Evolutionary conservation across 805 yeast species (phyloP).

Genomic region (Komagataella phaffii): DNA sequence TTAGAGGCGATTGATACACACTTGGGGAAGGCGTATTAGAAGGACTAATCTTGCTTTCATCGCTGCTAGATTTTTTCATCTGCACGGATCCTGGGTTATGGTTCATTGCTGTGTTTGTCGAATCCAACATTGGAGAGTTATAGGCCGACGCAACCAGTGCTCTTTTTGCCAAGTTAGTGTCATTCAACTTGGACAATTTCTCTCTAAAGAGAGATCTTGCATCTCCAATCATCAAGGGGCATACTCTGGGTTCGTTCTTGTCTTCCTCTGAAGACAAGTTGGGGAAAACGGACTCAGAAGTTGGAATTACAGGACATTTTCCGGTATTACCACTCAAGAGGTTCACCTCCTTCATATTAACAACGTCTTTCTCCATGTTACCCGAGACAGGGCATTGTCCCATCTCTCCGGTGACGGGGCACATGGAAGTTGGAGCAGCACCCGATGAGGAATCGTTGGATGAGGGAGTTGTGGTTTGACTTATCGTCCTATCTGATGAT

Average conservation of each 20-base stretch:
- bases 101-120: constrained; percentile 12
- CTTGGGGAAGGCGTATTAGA: not conserved
- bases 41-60: not conserved
- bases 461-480: constrained; percentile 2
- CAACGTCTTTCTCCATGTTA: not conserved
- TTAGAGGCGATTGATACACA: not conserved
- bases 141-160: constrained; percentile 11
- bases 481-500: not conserved
- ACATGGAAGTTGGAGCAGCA: not conserved
- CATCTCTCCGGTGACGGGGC: constrained; percentile 11
- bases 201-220: constrained; percentile 23
- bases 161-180: constrained; percentile 13
- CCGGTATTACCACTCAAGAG: not conserved
- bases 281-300: not conserved
- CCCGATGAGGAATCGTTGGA: constrained; percentile 1
- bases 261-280: not conserved
- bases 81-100: not conserved
- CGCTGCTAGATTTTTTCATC: not conserved
- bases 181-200: constrained; percentile 12
- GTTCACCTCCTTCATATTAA: not conserved
- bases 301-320: not conserved
- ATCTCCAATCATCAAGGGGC: constrained; percentile 33
- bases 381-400: constrained; percentile 12
- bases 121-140: constrained; percentile 11
- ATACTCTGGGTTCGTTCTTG: constrained; percentile 22